Percentiles rank a stretch among this genome's conserved stretches.
phyloP scores from a whole-genome alignment of 441 rosid species.

The Erysimum pusillum region DNA sequence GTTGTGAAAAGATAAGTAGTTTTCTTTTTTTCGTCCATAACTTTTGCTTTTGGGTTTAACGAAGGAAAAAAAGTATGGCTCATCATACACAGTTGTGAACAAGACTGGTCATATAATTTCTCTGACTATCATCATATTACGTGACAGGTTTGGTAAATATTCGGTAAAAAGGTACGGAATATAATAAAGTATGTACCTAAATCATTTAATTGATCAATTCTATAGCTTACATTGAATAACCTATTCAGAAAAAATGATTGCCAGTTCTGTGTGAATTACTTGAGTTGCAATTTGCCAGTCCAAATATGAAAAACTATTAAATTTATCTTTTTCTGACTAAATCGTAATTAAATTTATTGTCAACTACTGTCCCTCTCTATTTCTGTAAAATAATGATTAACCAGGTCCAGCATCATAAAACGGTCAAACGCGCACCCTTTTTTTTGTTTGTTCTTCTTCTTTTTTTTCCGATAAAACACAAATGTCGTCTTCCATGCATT shows the following conservation, averaged over 20 bases:
- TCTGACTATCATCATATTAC: neutral
- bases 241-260: neutral
- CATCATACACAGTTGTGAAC: neutral
- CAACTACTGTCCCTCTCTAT: neutral
- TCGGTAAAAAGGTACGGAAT: slow-evolving; percentile 6
- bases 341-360: neutral
- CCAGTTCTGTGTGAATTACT: neutral
- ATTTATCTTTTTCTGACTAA: neutral
- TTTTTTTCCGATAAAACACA: neutral
- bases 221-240: neutral
- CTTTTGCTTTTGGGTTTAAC: neutral
- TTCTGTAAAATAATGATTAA: slow-evolving; percentile 1
- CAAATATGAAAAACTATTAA: neutral
- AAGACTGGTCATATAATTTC: neutral
- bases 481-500: neutral
- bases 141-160: slow-evolving; percentile 14
- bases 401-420: too few species aligned
- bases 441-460: too few species aligned
- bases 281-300: slow-evolving; percentile 5
- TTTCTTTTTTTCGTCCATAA: neutral
- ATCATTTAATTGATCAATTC: slow-evolving; percentile 6
- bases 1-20: neutral
- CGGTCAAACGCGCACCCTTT: neutral
- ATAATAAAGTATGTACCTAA: neutral
- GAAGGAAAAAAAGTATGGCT: neutral